Percentiles rank a stretch among this genome's conserved stretches.
phyloP scores from a whole-genome alignment of 352 stramenopile species.

The Phytophthora agathidicida region DNA sequence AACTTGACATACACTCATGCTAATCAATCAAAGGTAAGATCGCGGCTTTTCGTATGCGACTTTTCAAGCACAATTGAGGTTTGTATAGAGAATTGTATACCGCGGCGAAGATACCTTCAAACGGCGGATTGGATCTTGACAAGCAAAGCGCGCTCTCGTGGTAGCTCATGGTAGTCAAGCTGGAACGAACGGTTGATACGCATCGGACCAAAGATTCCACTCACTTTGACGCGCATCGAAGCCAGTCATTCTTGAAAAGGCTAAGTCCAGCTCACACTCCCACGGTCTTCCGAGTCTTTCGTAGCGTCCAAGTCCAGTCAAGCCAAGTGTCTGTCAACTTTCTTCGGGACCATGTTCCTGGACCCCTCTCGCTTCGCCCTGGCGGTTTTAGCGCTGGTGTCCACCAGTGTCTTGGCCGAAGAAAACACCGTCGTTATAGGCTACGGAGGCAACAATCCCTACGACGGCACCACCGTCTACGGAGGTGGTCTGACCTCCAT shows the following conservation, averaged over 20 bases:
- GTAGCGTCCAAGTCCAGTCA: slow-evolving; percentile 12
- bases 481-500: not conserved
- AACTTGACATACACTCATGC: slow-evolving; percentile 19
- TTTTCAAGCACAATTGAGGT: not conserved
- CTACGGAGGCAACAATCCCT: not conserved
- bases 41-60: slow-evolving; percentile 12
- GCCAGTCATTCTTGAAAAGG: slow-evolving; percentile 21
- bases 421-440: slow-evolving; percentile 11
- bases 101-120: slow-evolving; percentile 25
- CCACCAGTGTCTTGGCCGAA: not conserved
- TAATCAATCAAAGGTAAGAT: slow-evolving; percentile 12
- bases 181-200: slow-evolving; percentile 5
- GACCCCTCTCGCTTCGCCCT: slow-evolving; percentile 5
- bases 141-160: slow-evolving; percentile 11
- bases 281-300: slow-evolving; percentile 14
- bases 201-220: slow-evolving; percentile 8
- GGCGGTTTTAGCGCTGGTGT: slow-evolving; percentile 11
- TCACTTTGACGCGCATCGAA: slow-evolving; percentile 14
- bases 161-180: slow-evolving; percentile 16
- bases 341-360: slow-evolving; percentile 7
- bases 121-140: slow-evolving; percentile 19
- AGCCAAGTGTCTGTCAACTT: not conserved
- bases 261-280: slow-evolving; percentile 4
- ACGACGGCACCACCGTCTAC: not conserved
- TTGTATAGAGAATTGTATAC: slow-evolving; percentile 3